Evolutionary conservation across 495 filamentous ascomycete species (phyloP).

Genomic region (Arthonia radiata): DNA sequence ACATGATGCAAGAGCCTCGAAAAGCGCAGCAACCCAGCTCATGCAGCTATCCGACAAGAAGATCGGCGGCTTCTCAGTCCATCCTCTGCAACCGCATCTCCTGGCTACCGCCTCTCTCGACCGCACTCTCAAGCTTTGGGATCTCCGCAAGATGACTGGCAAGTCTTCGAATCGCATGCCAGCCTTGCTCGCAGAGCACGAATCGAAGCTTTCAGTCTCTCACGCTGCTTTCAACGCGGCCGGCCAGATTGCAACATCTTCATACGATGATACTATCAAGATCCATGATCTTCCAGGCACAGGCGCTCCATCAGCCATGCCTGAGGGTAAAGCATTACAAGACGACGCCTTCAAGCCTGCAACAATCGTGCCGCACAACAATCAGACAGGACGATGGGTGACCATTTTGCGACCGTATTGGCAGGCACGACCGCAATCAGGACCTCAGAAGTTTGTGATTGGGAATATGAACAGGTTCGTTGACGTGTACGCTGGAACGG

Average conservation of each 20-base stretch:
- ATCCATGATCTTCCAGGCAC: conserved; percentile 54
- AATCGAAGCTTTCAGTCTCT: conserved; percentile 60
- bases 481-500: conserved; percentile 56
- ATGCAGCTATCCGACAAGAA: conserved; percentile 79
- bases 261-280: conserved; percentile 88
- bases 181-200: conserved; percentile 52
- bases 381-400: conserved; percentile 75
- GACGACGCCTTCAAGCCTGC: conserved; percentile 42
- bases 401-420: conserved; percentile 78
- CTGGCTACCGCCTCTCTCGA: conserved; percentile 83
- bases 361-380: conserved; percentile 59
- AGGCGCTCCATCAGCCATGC: conserved; percentile 33
- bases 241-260: conserved; percentile 71
- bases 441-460: conserved; percentile 66
- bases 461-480: conserved; percentile 97
- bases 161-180: conserved; percentile 26
- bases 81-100: conserved; percentile 53
- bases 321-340: conserved; percentile 31
- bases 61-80: conserved; percentile 75
- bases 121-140: conserved; percentile 75
- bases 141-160: conserved; percentile 52
- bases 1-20: conserved; percentile 37
- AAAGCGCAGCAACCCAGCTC: conserved; percentile 26
- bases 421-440: conserved; percentile 54
- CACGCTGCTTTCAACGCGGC: conserved; percentile 67